Evolutionary conservation across 108 stramenopile genomes (phyloP).

Genomic region (Mediolabrus comicus): DNA sequence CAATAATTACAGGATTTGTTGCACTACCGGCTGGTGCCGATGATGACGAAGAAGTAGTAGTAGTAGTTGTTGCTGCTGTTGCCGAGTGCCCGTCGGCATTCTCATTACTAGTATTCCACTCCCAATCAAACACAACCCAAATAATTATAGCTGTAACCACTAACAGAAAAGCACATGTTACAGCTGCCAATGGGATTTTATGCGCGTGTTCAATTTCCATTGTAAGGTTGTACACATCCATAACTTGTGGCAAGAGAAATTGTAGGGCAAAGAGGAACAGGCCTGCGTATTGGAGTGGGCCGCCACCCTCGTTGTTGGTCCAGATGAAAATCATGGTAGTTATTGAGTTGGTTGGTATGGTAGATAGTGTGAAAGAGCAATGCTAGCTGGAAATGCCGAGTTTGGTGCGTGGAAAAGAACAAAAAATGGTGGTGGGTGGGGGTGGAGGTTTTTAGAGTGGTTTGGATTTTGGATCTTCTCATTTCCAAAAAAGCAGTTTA

Average conservation of each 20-base stretch:
- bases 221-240: not conserved
- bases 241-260: slow-evolving; percentile 11
- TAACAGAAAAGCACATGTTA: not conserved
- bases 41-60: not conserved
- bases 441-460: too few species aligned
- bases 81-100: not conserved
- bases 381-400: not conserved
- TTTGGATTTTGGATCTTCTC: too few species aligned
- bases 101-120: not conserved
- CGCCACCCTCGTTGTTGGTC: slow-evolving; percentile 17
- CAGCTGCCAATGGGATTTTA: slow-evolving; percentile 1
- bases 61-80: not conserved
- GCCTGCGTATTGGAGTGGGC: slow-evolving; percentile 18
- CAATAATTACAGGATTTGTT: slow-evolving; percentile 8
- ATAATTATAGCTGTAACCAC: not conserved
- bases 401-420: not conserved
- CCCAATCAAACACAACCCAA: not conserved
- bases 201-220: not conserved
- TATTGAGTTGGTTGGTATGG: not conserved
- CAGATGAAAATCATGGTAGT: slow-evolving; percentile 20
- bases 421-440: too few species aligned
- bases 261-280: slow-evolving; percentile 13
- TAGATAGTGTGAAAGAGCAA: not conserved
- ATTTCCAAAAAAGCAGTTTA: too few species aligned
- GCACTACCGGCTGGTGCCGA: slow-evolving; percentile 1